Evolutionary conservation across 176 grass and related monocot species (phyloP).

Genomic region (Oryza coarctata): DNA sequence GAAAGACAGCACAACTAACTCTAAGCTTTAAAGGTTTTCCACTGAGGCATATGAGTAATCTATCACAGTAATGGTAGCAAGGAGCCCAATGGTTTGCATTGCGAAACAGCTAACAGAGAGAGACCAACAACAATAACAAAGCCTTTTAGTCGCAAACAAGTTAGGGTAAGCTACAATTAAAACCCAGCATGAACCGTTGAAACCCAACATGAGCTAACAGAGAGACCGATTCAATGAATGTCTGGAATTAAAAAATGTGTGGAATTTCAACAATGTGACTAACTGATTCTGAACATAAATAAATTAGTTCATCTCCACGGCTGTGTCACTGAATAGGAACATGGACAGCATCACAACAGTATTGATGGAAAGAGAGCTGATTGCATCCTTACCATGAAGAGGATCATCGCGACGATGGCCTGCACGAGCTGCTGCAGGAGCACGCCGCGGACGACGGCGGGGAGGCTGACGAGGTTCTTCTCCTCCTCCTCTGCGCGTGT

Average conservation of each 20-base stretch:
- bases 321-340: not conserved
- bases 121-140: too few species aligned
- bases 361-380: not conserved
- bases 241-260: not conserved
- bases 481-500: conserved; percentile 68
- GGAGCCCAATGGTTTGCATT: not conserved
- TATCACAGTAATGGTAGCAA: not conserved
- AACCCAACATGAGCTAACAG: too few species aligned
- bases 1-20: not conserved
- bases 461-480: conserved; percentile 66
- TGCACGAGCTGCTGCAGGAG: conserved; percentile 81
- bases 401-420: conserved; percentile 66
- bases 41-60: not conserved
- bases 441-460: conserved; percentile 62
- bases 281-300: not conserved
- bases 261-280: not conserved
- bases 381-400: conserved; percentile 64
- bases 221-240: not conserved
- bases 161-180: too few species aligned
- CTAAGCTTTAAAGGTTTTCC: not conserved
- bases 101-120: not conserved
- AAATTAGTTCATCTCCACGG: not conserved
- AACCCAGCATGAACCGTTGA: too few species aligned
- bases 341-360: not conserved
- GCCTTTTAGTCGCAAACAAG: too few species aligned